A percentile compares a stretch with the other conserved stretches of the same genome.
phyloP scores from a whole-genome alignment of 208 protist species.

The Novymonas esmeraldas region DNA sequence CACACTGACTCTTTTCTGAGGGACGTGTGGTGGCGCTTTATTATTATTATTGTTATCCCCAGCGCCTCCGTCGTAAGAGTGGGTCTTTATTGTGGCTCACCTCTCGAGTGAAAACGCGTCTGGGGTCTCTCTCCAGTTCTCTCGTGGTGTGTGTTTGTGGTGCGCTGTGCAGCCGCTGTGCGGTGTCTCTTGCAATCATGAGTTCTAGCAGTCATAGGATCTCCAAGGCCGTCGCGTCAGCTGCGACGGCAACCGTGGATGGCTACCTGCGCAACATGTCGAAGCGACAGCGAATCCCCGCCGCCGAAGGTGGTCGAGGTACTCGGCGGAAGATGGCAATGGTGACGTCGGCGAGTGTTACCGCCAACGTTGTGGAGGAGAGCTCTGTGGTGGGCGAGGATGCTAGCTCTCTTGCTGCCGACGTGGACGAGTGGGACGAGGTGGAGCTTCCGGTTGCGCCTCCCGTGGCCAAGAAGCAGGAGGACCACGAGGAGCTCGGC shows the following conservation, averaged over 20 bases:
- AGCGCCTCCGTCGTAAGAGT: too few species aligned
- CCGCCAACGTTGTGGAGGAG: constrained; percentile 2
- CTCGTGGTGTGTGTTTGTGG: not conserved
- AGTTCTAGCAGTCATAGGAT: constrained; percentile 11
- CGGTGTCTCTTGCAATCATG: constrained; percentile 7
- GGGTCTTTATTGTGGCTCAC: too few species aligned
- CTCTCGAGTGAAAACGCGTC: too few species aligned
- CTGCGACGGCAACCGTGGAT: constrained; percentile 73
- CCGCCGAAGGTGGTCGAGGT: constrained; percentile 74
- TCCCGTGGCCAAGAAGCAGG: constrained; percentile 32
- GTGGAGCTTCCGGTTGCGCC: constrained; percentile 52
- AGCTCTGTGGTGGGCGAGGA: not conserved
- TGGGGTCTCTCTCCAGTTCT: not conserved
- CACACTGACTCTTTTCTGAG: too few species aligned
- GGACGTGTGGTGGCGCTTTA: too few species aligned
- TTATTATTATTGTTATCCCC: too few species aligned
- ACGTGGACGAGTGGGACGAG: constrained; percentile 87
- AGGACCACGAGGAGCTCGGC: constrained; percentile 11
- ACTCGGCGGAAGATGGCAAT: constrained; percentile 82
- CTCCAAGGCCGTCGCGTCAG: constrained; percentile 52
- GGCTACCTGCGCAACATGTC: constrained; percentile 88
- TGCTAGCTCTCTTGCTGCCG: constrained; percentile 27
- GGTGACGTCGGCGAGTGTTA: constrained; percentile 65
- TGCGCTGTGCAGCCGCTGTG: not conserved
- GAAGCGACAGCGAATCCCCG: constrained; percentile 69